Evolutionary conservation across 2,329 filamentous ascomycete species (phyloP), one percentile per base, ranked within the genome.

Genomic region (Arthrobotrys conoides): DNA sequence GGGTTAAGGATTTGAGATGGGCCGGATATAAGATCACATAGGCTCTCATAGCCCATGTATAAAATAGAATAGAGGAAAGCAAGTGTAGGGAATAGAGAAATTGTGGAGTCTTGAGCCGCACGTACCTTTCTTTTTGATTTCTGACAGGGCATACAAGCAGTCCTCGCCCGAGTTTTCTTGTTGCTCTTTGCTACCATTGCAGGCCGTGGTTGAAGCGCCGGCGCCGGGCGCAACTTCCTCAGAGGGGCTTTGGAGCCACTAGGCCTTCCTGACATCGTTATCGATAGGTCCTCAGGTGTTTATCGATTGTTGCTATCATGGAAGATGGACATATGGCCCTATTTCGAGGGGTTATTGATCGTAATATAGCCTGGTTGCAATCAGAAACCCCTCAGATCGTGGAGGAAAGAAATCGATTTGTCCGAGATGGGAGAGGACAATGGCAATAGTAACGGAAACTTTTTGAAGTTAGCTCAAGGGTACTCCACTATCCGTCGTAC

Each of bases 111-210:
- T 12, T 20, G 27, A 9, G 38, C 20, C 61, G 5, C 67, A 77
- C 67, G 8, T 67, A 77, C 73, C 67, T 71, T 77, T 24, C 48
- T 77, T 22, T 77, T 77, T 18, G 73, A 61, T 33, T 71, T 61
- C n/a, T 77, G 73, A 46, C 73, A 77, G 10, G 67, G 16, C 14
- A 71, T 33, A n/a, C 73, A 77, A 36, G 73, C 73, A 20, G 49
- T 77, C 18, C 33, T 77, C 8, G 73, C 73, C 33, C 73, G 49
- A 0, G 30, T 44, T 36, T 71, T 77, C n/a, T 65, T 71, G 16
- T 9, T 18, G 12, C 41, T 14, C 36, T 77, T 77, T 48, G 61
- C 73, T 16, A 77, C 67, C 73, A 77, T 77, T 10, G 67, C 41
- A 14, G 67, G 73, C 63, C 73, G 24, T 5, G 49, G 51, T 20